Conservation (phyloP, 139 green algal genomes). For the Chlamydomonas sp. region DNA sequence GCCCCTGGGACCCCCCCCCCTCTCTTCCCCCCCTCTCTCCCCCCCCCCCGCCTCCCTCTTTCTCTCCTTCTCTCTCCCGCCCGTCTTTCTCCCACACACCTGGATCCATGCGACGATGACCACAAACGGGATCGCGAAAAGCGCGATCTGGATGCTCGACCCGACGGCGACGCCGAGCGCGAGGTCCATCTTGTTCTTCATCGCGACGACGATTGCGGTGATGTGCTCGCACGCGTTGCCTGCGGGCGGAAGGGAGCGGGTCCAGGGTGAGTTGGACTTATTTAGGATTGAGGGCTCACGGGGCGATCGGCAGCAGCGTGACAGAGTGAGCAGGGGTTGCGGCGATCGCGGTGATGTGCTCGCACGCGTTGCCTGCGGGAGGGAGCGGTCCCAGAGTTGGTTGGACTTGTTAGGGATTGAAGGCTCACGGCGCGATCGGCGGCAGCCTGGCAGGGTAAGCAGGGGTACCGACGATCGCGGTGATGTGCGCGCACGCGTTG, state of each 20-base stretch:
- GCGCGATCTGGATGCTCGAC: constrained; percentile 68
- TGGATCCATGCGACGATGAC: constrained; percentile 73
- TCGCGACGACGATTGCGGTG: constrained; percentile 68
- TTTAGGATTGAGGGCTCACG: neutral
- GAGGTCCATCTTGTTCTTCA: constrained; percentile 89
- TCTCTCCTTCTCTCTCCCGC: too few species aligned
- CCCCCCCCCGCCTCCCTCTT: too few species aligned
- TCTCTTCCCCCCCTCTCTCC: too few species aligned
- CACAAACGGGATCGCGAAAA: constrained; percentile 75
- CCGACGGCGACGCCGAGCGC: constrained; percentile 23
- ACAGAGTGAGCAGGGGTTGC: too few species aligned
- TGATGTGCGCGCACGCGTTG: too few species aligned
- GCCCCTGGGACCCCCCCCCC: too few species aligned
- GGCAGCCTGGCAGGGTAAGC: too few species aligned
- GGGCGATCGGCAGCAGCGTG: neutral
- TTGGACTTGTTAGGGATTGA: constrained; percentile 4
- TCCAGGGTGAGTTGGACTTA: too few species aligned
- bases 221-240: constrained; percentile 88
- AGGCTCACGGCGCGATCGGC: neutral
- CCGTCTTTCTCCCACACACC: too few species aligned
- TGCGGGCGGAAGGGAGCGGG: constrained; percentile 65
- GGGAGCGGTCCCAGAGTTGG: too few species aligned
- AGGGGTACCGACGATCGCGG: too few species aligned
- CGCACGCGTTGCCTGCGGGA: constrained; percentile 82
- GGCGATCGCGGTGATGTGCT: constrained; percentile 82